A percentile compares a stretch with the other conserved stretches of the same genome.
Evolutionary conservation across 2,329 filamentous ascomycete genomes (phyloP).

Genomic region (Trichoderma aggressivum): DNA sequence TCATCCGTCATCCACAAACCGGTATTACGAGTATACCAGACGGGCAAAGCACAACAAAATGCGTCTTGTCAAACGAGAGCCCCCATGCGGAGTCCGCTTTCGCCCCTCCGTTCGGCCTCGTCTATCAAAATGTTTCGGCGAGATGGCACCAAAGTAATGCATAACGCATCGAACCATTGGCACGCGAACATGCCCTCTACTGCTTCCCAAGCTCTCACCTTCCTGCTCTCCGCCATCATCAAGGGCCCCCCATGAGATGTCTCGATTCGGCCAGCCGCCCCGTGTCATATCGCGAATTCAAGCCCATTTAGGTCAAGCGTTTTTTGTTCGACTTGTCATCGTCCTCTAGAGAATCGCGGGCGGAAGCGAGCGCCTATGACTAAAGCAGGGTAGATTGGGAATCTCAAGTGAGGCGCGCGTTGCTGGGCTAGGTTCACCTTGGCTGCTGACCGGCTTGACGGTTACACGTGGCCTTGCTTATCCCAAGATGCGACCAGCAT

Average conservation of each 20-base stretch:
- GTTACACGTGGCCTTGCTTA: constrained; percentile 12
- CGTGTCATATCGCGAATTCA: constrained; percentile 15
- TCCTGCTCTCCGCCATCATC: neutral
- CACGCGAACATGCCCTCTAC: neutral
- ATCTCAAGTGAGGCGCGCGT: constrained; percentile 3
- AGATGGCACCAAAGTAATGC: constrained; percentile 5
- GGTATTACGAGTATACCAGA: neutral
- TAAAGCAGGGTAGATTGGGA: constrained; percentile 1
- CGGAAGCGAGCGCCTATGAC: constrained; percentile 15
- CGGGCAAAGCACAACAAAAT: neutral
- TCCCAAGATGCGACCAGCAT: neutral
- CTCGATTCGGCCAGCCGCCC: constrained; percentile 8
- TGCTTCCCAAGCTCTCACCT: neutral
- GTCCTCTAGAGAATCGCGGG: neutral
- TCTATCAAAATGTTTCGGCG: constrained; percentile 12
- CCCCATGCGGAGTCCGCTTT: neutral
- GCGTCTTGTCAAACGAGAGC: neutral
- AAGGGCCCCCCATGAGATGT: neutral
- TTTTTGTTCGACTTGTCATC: neutral
- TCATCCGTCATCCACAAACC: neutral
- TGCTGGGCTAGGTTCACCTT: neutral
- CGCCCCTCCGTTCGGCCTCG: neutral
- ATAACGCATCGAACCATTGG: constrained; percentile 1
- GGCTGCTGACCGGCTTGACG: constrained; percentile 7
- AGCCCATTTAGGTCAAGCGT: constrained; percentile 7